Evolutionary conservation across 768 basidiomycete species (phyloP), one percentile per base, ranked within the genome.

Genomic region (Naganishia onofrii): DNA sequence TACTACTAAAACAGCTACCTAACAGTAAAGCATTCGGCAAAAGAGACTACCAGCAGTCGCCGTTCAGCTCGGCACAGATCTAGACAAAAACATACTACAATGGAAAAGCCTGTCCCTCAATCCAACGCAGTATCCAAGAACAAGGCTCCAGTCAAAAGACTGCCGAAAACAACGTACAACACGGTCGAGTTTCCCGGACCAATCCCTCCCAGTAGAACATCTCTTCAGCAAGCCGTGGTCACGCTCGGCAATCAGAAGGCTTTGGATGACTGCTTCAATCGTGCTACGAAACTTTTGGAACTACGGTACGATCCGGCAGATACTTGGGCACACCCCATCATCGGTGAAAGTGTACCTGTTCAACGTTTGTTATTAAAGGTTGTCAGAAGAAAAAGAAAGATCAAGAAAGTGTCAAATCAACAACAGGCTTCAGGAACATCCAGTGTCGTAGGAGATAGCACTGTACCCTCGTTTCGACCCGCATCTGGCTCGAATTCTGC

Each of bases 321-420:
- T 69, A 86, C 88, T 0, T 93, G 90, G 75, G 85, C 89, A 0
- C 93, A 95, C 78, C 91, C 92, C 0, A 84, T 96, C 12, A 86
- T 88, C 3, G 94, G 93, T 0, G 89, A 93, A 72, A 84, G 90
- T 10, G 87, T 89, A 44, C 80, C 83, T 21, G 89, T 89, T 60
- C 88, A 87, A 76, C 95, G 92, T 71, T 83, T 98, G n/a, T 78
- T 97, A 3, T 80, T 97, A 52, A 93, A 89, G 78, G 84, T 97
- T n/a, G 92, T 87, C 81, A 84, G 89, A 73, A 89, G 85, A 74
- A 84, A 87, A 68, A 72, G 73, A 67, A 69, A 71, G 58, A 88
- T 85, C 74, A 77, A 75, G 65, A 79, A 46, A 12, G n/a, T 8
- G 21, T 2, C 54, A 6, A 8, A 57, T 28, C 31, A 42, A 52